phyloP scores from a whole-genome alignment of 306 rosid species.

The Ochetophila trinervis region DNA sequence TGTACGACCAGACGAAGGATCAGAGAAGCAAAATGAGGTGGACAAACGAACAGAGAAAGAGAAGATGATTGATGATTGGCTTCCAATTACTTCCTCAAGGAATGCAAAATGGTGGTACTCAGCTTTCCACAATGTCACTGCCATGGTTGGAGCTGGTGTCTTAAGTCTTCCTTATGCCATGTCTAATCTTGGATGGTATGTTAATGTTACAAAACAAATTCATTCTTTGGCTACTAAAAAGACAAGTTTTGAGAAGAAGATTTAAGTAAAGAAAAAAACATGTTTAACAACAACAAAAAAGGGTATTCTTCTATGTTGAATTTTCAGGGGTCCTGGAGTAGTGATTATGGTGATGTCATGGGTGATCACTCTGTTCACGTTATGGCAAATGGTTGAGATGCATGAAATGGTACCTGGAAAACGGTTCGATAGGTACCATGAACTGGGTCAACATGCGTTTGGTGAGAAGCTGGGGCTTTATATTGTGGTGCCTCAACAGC shows the following conservation, averaged over 20 bases:
- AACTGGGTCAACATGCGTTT: slow-evolving; percentile 71
- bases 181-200: slow-evolving; percentile 69
- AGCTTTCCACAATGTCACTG: slow-evolving; percentile 79
- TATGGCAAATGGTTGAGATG: slow-evolving; percentile 88
- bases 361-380: slow-evolving; percentile 61
- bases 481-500: slow-evolving; percentile 80
- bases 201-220: background rate
- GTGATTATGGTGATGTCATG: slow-evolving; percentile 51
- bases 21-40: slow-evolving; percentile 14
- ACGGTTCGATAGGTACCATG: slow-evolving; percentile 73
- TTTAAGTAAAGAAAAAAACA: background rate
- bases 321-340: slow-evolving; percentile 71
- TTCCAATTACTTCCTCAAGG: slow-evolving; percentile 71
- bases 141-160: slow-evolving; percentile 90
- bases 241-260: background rate
- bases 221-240: no score
- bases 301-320: background rate
- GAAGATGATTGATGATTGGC: slow-evolving; percentile 66
- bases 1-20: slow-evolving; percentile 8
- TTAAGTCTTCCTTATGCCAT: slow-evolving; percentile 74
- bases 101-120: slow-evolving; percentile 92
- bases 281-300: no score
- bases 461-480: slow-evolving; percentile 73
- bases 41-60: slow-evolving; percentile 26
- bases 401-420: slow-evolving; percentile 83